These are phyloP conservation scores for Microbotryum intermedium DNA, from an alignment of 1,284 basidiomycete species.

Conservation along the genomic window DNA sequence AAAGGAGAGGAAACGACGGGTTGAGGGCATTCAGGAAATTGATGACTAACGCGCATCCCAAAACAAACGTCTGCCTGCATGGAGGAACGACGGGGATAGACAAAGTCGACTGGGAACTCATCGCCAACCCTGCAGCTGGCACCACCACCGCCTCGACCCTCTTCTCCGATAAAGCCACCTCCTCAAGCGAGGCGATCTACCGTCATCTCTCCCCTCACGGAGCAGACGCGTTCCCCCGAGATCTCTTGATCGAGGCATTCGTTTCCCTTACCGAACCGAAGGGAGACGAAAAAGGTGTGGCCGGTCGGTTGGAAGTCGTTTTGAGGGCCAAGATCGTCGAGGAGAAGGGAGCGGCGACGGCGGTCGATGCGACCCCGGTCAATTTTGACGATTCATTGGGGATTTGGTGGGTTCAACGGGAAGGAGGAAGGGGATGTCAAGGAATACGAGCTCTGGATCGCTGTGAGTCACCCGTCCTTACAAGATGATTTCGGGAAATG, in stretches of 20 bases:
- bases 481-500: not conserved
- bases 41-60: too few species aligned
- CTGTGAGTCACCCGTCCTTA: conserved; percentile 3
- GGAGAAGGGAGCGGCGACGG: conserved; percentile 11
- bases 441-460: conserved; percentile 20
- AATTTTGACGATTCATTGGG: conserved; percentile 29
- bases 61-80: conserved; percentile 24
- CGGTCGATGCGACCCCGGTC: conserved; percentile 15
- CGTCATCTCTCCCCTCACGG: conserved; percentile 18
- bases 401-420: conserved; percentile 15
- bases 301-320: conserved; percentile 17
- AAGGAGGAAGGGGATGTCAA: conserved; percentile 4
- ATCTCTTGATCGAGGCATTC: conserved; percentile 18
- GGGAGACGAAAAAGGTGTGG: not conserved
- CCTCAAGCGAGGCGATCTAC: conserved; percentile 1
- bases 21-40: too few species aligned
- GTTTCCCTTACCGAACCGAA: not conserved
- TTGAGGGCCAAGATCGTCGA: conserved; percentile 21
- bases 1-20: too few species aligned
- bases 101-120: conserved; percentile 18
- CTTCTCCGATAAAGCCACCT: conserved; percentile 10
- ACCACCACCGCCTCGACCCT: conserved; percentile 8
- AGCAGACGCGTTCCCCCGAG: conserved; percentile 24
- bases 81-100: conserved; percentile 24
- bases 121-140: too few species aligned